These are phyloP conservation scores for Orychophragmus violaceus DNA, from an alignment of 345 rosid genomes.

Conservation along the genomic window DNA sequence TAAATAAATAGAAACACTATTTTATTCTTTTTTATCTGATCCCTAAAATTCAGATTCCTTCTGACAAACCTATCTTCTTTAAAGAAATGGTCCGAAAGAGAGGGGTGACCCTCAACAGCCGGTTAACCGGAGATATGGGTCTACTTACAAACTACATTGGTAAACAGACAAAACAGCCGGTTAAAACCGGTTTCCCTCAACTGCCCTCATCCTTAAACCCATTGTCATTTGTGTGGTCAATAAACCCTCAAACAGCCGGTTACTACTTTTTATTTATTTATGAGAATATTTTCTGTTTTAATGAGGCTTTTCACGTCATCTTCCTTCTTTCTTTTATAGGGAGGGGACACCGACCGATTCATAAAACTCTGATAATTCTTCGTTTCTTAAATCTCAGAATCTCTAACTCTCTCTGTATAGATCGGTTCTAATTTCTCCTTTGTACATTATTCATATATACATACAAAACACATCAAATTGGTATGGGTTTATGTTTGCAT, in stretches of 20 bases:
- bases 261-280: background rate
- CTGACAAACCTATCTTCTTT: conserved; percentile 20
- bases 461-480: background rate
- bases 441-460: conserved; percentile 8
- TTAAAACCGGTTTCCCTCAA: conserved; percentile 4
- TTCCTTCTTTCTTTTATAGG: conserved; percentile 10
- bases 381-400: conserved; percentile 9
- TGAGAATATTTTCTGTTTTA: conserved; percentile 5
- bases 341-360: conserved; percentile 17
- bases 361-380: background rate
- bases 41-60: conserved; percentile 30
- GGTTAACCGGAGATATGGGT: background rate
- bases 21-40: conserved; percentile 17
- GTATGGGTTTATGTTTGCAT: conserved; percentile 15
- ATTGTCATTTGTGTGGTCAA: conserved; percentile 28
- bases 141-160: background rate
- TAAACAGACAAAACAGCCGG: background rate
- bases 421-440: background rate
- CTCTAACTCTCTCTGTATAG: conserved; percentile 6
- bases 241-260: no score
- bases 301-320: conserved; percentile 25
- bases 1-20: conserved; percentile 13
- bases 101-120: conserved; percentile 13
- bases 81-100: conserved; percentile 15
- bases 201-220: conserved; percentile 25